These are phyloP conservation scores for Aspergillus mulundensis DNA, from an alignment of 495 filamentous ascomycete species.

Conservation along the genomic window DNA sequence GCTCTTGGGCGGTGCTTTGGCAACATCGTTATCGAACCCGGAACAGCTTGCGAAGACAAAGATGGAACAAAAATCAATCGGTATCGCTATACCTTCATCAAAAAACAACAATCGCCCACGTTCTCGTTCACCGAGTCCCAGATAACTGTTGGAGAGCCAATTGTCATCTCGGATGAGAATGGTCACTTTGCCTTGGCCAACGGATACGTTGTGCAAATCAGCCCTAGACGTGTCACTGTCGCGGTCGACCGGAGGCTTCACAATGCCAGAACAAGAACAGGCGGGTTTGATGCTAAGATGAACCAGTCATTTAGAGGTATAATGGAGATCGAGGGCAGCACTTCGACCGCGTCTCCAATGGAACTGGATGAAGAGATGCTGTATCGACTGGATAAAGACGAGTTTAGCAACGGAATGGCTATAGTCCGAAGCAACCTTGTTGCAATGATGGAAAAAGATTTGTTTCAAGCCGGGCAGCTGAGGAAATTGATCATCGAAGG, in stretches of 20 bases:
- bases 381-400: constrained; percentile 93
- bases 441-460: constrained; percentile 78
- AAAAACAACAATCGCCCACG: constrained; percentile 48
- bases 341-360: constrained; percentile 27
- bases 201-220: constrained; percentile 77
- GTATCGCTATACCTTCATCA: constrained; percentile 77
- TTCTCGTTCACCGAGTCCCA: constrained; percentile 91
- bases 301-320: constrained; percentile 90
- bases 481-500: constrained; percentile 74
- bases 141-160: constrained; percentile 81
- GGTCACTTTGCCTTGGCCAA: constrained; percentile 93
- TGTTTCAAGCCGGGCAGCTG: constrained; percentile 67
- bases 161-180: constrained; percentile 93
- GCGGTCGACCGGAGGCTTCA: constrained; percentile 85
- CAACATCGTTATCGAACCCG: constrained; percentile 72
- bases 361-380: constrained; percentile 56
- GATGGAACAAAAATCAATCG: constrained; percentile 80
- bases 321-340: constrained; percentile 72
- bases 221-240: constrained; percentile 70
- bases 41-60: constrained; percentile 61
- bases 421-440: constrained; percentile 89
- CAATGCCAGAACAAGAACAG: constrained; percentile 69
- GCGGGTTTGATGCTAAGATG: constrained; percentile 64
- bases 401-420: constrained; percentile 97
- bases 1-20: constrained; percentile 75